Percentiles rank a stretch among this genome's conserved stretches.
Evolutionary conservation across 176 grass and related monocot species (phyloP).

Genomic region (Urochloa ruziziensis): DNA sequence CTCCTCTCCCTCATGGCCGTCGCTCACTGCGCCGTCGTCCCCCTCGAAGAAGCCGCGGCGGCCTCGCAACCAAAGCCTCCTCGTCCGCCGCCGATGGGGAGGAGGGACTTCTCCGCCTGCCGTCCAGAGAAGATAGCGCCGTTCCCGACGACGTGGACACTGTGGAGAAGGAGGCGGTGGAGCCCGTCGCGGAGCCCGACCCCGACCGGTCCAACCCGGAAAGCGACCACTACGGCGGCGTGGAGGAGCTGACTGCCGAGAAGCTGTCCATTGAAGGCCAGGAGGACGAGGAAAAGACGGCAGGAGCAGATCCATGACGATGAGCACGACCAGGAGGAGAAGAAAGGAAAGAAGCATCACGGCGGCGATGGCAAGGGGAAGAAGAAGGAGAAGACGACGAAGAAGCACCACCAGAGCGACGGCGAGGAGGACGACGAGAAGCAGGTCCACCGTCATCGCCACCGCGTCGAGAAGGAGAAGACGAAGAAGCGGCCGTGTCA

Average conservation of each 20-base stretch:
- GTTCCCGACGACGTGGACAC: neutral
- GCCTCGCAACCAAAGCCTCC: no score
- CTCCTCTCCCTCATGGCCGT: neutral
- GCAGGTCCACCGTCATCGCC: neutral
- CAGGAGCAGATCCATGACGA: neutral
- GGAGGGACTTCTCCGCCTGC: neutral
- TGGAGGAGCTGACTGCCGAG: neutral
- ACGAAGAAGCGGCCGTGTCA: neutral
- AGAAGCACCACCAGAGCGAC: neutral
- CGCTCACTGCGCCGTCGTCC: neutral
- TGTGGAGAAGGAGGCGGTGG: no score
- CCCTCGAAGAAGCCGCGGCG: neutral
- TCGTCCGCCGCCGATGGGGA: neutral
- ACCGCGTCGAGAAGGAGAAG: neutral
- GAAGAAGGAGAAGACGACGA: neutral
- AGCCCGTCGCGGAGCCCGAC: neutral
- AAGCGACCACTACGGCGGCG: neutral
- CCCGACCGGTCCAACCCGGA: neutral
- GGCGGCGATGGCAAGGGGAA: neutral
- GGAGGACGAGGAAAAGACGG: neutral
- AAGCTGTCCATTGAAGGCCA: neutral
- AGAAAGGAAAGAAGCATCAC: neutral
- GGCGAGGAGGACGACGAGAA: neutral
- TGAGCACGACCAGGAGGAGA: neutral
- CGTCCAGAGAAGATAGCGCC: neutral